phyloP scores from a whole-genome alignment of 805 yeast species.

The Candida ipomoeae region DNA sequence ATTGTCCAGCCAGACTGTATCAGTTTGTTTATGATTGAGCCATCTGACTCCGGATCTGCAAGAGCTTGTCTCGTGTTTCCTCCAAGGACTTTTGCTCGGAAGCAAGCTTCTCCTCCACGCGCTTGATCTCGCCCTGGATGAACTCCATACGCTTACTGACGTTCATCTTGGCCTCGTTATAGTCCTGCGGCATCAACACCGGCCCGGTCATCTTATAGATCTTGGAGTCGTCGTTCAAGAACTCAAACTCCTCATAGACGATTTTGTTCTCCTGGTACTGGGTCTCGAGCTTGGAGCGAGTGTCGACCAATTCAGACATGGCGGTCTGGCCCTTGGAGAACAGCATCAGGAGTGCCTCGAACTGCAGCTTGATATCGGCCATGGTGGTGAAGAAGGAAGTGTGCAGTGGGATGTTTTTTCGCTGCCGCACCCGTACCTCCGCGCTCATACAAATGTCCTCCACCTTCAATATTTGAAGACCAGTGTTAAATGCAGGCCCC shows the following conservation, averaged over 20 bases:
- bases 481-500: too few relatives aligned
- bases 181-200: conserved; percentile 84
- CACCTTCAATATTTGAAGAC: too few relatives aligned
- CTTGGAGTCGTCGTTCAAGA: conserved; percentile 62
- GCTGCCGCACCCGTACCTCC: neutral
- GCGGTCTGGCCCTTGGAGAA: conserved; percentile 45
- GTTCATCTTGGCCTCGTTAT: conserved; percentile 73
- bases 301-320: conserved; percentile 52
- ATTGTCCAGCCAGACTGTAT: too few relatives aligned
- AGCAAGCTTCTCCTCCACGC: conserved; percentile 68
- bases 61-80: conserved; percentile 50
- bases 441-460: neutral
- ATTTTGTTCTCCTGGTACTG: conserved; percentile 92
- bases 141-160: conserved; percentile 89
- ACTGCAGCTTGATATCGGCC: conserved; percentile 30
- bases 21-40: neutral
- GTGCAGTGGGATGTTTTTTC: neutral
- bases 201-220: conserved; percentile 91
- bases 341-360: conserved; percentile 42
- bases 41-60: conserved; percentile 41
- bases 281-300: conserved; percentile 86
- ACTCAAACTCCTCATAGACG: conserved; percentile 74
- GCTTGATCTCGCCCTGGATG: conserved; percentile 66
- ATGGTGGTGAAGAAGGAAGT: conserved; percentile 8
- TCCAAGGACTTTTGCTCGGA: conserved; percentile 49